Evolutionary conservation across 441 rosid species (phyloP).

Genomic region (Populus trichocarpa): DNA sequence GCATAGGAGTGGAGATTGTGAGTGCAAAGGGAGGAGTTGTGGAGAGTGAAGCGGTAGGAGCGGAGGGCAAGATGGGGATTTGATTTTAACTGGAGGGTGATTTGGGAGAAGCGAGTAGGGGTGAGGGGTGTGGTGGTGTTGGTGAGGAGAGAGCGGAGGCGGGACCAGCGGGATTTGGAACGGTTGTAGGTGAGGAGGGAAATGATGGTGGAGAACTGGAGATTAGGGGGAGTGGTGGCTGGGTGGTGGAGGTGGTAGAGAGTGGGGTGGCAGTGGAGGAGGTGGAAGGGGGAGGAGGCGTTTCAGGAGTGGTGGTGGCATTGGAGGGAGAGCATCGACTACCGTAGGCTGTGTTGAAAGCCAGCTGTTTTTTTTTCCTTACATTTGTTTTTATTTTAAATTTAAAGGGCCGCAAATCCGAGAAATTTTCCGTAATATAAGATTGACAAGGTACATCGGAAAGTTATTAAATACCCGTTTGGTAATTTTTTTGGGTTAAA

Average conservation of each 20-base stretch:
- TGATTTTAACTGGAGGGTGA: slow-evolving; percentile 46
- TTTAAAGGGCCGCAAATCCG: too few relatives aligned
- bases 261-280: slow-evolving; percentile 11
- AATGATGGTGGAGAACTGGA: slow-evolving; percentile 29
- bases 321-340: not conserved
- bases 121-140: slow-evolving; percentile 23
- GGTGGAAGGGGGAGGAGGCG: slow-evolving; percentile 13
- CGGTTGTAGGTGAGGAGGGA: slow-evolving; percentile 71
- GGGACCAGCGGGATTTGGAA: slow-evolving; percentile 72
- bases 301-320: slow-evolving; percentile 21
- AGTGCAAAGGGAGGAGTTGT: slow-evolving; percentile 49
- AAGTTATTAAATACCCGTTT: too few relatives aligned
- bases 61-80: slow-evolving; percentile 62
- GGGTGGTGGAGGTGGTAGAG: slow-evolving; percentile 30
- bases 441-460: too few relatives aligned
- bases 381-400: too few relatives aligned
- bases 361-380: not conserved
- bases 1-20: slow-evolving; percentile 56
- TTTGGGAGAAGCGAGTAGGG: slow-evolving; percentile 56
- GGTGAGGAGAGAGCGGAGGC: slow-evolving; percentile 53
- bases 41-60: slow-evolving; percentile 64
- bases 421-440: too few relatives aligned
- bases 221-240: slow-evolving; percentile 14
- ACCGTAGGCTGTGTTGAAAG: not conserved
- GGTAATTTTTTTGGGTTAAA: too few relatives aligned